Evolutionary conservation across 192 early-diverging fungal genomes (phyloP).

Genomic region (Lobosporangium transversale): DNA sequence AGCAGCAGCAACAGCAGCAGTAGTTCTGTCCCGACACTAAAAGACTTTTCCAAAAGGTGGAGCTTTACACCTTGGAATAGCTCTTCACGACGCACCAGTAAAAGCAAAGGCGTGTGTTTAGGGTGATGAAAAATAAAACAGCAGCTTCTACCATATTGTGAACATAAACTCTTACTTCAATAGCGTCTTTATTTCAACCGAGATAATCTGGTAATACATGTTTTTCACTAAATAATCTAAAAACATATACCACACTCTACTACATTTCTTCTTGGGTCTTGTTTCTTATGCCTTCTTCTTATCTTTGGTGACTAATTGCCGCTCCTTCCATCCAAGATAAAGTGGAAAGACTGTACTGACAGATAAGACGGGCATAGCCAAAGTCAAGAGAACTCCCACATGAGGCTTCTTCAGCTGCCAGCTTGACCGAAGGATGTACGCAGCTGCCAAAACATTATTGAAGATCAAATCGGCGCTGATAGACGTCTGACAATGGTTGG

Average conservation of each 20-base stretch:
- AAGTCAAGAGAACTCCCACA: constrained; percentile 12
- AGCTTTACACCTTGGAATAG: constrained; percentile 26
- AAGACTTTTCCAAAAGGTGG: constrained; percentile 23
- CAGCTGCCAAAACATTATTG: constrained; percentile 36
- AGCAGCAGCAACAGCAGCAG: neutral
- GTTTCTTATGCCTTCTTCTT: constrained; percentile 2
- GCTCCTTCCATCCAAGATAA: constrained; percentile 42
- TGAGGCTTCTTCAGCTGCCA: constrained; percentile 27
- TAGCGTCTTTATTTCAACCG: too few relatives aligned
- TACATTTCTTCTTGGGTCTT: too few relatives aligned
- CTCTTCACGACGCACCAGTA: neutral
- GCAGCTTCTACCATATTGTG: too few relatives aligned
- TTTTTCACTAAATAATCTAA: too few relatives aligned
- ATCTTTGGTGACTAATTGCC: constrained; percentile 26
- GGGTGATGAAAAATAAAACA: too few relatives aligned
- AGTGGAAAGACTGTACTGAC: constrained; percentile 43
- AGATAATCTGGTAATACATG: too few relatives aligned
- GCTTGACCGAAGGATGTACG: constrained; percentile 42
- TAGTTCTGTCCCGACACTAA: neutral
- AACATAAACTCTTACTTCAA: too few relatives aligned
- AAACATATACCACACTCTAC: too few relatives aligned
- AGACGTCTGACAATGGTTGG: constrained; percentile 49
- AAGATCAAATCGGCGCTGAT: constrained; percentile 49
- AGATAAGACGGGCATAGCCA: constrained; percentile 32
- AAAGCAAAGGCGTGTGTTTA: neutral